Evolutionary conservation across 2,329 filamentous ascomycete species (phyloP), one percentile per base, ranked within the genome.

Genomic region (Epichloe elymi): DNA sequence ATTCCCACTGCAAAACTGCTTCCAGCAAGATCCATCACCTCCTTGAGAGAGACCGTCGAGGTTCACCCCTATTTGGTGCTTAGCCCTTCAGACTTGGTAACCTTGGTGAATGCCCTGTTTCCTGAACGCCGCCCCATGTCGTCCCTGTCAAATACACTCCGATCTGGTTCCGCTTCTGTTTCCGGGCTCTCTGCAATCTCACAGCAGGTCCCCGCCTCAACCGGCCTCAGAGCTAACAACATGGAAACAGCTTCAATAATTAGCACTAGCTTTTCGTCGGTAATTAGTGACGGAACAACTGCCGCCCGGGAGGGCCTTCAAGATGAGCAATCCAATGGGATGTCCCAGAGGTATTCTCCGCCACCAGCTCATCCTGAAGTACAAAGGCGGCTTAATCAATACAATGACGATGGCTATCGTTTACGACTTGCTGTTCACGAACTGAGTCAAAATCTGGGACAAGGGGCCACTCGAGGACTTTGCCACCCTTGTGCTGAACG

Each of bases 31-130:
- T 86, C 82, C 49, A 82, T 86, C 55, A 84, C 82, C 5, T 87
- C 83, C 4, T 71, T 87, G 11, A 73, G 83, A 54, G 85, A 89
- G 65, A 88, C 85, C n/a, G 78, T 77, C 19, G 85, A 88, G 65
- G 84, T 88, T 10, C 85, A 86, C 61, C 85, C 83, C 35, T 93
- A 88, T 61, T 72, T 94, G 60, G 85, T 91, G 36, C 69, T 95
- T 57, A 87, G 85, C 61, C 81, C 87, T 37, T 78, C 85, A 40
- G 90, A 96, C 64, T 71, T 95, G 57, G 73, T 85, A 37, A 90
- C 87, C 3, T 70, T 95, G 59, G 79, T 94, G 55, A 88, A 93
- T 64, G 84, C 85, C 11, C 76, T 96, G 14, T 95, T 90, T 61
- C 90, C 90, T 0, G 83, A 88, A 59, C 75, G 77, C 50, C 74